phyloP scores from a whole-genome alignment of 164 flowering plant species.

The Dillenia suffruticosa region DNA sequence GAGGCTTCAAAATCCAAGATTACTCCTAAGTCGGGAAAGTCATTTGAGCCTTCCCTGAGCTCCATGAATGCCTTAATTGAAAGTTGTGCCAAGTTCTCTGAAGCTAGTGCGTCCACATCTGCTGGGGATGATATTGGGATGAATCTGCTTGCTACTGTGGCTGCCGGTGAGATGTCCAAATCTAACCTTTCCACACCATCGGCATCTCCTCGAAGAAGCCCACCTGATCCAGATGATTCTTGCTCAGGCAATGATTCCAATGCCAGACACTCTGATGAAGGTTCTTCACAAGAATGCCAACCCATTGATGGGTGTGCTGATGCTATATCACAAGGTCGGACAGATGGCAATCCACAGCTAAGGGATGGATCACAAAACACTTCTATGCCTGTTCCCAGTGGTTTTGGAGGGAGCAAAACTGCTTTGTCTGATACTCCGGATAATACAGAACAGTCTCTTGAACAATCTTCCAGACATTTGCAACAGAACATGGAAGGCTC shows the following conservation, averaged over 20 bases:
- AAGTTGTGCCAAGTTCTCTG: constrained; percentile 49
- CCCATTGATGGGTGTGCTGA: constrained; percentile 19
- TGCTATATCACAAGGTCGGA: constrained; percentile 27
- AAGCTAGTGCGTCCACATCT: constrained; percentile 31
- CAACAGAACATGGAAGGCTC: not conserved
- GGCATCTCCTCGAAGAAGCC: constrained; percentile 39
- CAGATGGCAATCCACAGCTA: constrained; percentile 9
- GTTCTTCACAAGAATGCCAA: constrained; percentile 8
- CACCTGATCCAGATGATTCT: constrained; percentile 27
- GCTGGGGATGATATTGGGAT: constrained; percentile 81
- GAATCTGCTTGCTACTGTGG: constrained; percentile 94
- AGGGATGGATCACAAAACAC: constrained; percentile 11
- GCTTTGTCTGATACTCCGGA: not conserved
- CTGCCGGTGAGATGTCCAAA: constrained; percentile 76
- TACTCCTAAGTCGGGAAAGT: constrained; percentile 29
- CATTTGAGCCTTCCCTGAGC: constrained; percentile 35
- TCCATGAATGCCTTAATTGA: constrained; percentile 61
- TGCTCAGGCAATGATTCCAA: constrained; percentile 23
- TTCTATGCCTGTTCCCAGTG: not conserved
- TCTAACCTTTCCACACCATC: constrained; percentile 39
- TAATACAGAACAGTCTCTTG: not conserved
- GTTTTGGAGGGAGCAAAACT: not conserved
- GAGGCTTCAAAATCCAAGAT: constrained; percentile 31
- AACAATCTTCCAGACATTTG: not conserved
- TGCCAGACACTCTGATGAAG: constrained; percentile 25